phyloP scores from a whole-genome alignment of 1,284 basidiomycete genomes.

The Sphaerobolus stellatus region DNA sequence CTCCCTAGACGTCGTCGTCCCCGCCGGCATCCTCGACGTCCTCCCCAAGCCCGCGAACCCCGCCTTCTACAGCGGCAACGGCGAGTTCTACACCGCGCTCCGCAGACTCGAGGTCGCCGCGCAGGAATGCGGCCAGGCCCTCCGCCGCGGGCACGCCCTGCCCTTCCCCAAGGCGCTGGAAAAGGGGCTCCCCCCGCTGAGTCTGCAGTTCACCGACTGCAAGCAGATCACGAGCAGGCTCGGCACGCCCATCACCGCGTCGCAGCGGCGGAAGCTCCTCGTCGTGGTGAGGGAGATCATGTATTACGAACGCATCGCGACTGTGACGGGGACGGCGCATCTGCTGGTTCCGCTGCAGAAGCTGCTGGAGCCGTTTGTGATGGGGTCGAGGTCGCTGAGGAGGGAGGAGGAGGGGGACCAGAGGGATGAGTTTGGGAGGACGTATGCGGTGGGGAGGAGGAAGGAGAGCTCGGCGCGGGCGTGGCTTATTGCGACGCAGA shows the following conservation, averaged over 20 bases:
- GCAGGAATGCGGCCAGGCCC: constrained; percentile 25
- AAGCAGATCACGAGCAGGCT: constrained; percentile 70
- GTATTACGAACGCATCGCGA: too few species aligned
- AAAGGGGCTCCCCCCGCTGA: constrained; percentile 56
- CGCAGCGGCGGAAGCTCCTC: constrained; percentile 71
- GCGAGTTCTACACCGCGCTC: constrained; percentile 75
- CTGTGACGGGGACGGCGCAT: constrained; percentile 57
- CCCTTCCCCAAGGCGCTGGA: constrained; percentile 77
- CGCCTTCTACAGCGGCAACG: constrained; percentile 86
- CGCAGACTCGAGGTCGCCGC: constrained; percentile 51
- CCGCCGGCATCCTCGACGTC: constrained; percentile 15
- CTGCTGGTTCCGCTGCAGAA: constrained; percentile 53
- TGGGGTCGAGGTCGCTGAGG: constrained; percentile 55
- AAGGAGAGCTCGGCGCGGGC: constrained; percentile 88
- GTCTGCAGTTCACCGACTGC: constrained; percentile 57
- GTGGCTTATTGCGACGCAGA: constrained; percentile 85
- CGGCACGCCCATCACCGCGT: constrained; percentile 61
- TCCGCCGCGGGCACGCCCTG: constrained; percentile 69
- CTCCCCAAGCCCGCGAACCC: constrained; percentile 53
- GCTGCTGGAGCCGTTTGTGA: constrained; percentile 65
- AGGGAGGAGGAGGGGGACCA: too few species aligned
- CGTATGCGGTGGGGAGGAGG: constrained; percentile 80
- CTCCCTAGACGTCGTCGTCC: constrained; percentile 23
- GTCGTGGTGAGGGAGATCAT: constrained; percentile 67
- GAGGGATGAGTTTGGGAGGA: constrained; percentile 73